Conservation (phyloP, 2,329 filamentous ascomycete species). For the Magnaporthiopsis incrustans region DNA sequence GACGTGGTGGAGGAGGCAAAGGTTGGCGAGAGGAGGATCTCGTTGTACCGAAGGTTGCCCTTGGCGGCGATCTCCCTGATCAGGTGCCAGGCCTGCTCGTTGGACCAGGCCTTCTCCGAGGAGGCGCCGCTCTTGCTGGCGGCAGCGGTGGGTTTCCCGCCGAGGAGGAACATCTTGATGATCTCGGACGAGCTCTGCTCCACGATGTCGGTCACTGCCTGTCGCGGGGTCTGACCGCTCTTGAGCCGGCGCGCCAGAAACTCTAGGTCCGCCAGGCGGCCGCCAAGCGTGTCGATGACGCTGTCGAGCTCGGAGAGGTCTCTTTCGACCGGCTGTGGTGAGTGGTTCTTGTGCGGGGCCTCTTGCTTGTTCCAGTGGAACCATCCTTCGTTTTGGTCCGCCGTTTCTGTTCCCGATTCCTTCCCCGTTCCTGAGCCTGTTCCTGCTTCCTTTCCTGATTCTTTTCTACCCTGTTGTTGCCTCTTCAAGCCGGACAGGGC, state of each 20-base stretch:
- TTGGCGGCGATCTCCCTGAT: conserved; percentile 69
- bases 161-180: conserved; percentile 83
- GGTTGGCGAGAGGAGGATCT: conserved; percentile 67
- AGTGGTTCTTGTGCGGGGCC: not conserved
- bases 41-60: conserved; percentile 71
- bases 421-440: conserved; percentile 15
- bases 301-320: conserved; percentile 67
- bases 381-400: not conserved
- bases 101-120: conserved; percentile 52
- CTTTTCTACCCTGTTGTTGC: conserved; percentile 19
- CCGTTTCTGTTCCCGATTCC: conserved; percentile 13
- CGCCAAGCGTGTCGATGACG: conserved; percentile 76
- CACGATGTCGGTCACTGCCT: conserved; percentile 82
- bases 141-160: conserved; percentile 33
- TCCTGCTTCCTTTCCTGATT: conserved; percentile 13
- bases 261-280: conserved; percentile 90
- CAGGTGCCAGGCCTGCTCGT: conserved; percentile 84
- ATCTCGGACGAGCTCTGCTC: conserved; percentile 85
- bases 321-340: conserved; percentile 4
- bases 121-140: conserved; percentile 10
- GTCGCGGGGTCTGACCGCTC: conserved; percentile 71
- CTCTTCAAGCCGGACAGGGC: conserved; percentile 13
- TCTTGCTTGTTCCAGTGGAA: not conserved
- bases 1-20: conserved; percentile 53
- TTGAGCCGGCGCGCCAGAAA: conserved; percentile 86